phyloP scores from a whole-genome alignment of 352 stramenopile genomes.

The Globisporangium canariense region DNA sequence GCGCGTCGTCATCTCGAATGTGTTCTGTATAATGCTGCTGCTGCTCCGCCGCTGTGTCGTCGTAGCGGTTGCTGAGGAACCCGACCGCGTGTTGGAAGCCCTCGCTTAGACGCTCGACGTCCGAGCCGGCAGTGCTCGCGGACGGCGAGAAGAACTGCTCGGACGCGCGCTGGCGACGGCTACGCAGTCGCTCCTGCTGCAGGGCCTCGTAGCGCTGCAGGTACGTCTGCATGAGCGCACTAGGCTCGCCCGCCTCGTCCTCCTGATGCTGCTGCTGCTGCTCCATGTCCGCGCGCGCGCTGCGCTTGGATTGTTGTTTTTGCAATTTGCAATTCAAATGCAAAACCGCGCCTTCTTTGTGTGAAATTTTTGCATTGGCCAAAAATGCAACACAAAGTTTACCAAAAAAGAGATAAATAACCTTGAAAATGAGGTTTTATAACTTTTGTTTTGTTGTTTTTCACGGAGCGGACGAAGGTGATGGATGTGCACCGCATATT shows the following conservation, averaged over 20 bases:
- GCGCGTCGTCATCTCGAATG: neutral
- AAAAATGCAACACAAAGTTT: neutral
- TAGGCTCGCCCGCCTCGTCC: neutral
- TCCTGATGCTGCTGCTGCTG: neutral
- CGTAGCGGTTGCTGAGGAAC: conserved; percentile 13
- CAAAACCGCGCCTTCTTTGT: conserved; percentile 1
- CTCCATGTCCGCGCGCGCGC: neutral
- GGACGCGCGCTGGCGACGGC: conserved; percentile 20
- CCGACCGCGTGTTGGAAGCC: conserved; percentile 8
- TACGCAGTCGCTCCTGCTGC: conserved; percentile 37
- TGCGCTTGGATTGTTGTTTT: neutral
- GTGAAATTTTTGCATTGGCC: neutral
- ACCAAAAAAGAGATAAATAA: neutral
- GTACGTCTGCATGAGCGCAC: conserved; percentile 35
- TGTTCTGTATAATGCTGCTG: neutral
- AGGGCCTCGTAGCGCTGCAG: conserved; percentile 47
- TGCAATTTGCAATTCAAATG: conserved; percentile 12
- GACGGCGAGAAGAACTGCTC: conserved; percentile 14
- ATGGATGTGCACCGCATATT: conserved; percentile 1
- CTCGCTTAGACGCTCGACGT: conserved; percentile 3
- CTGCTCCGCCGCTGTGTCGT: neutral
- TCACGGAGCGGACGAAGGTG: neutral
- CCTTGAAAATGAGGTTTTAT: too few species aligned
- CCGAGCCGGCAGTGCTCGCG: conserved; percentile 7
- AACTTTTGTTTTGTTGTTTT: too few species aligned